A percentile compares a stretch with the other conserved stretches of the same genome.
Conservation (phyloP, 225 moss, liverwort and hornwort genomes). For the Lunularia cruciata region DNA sequence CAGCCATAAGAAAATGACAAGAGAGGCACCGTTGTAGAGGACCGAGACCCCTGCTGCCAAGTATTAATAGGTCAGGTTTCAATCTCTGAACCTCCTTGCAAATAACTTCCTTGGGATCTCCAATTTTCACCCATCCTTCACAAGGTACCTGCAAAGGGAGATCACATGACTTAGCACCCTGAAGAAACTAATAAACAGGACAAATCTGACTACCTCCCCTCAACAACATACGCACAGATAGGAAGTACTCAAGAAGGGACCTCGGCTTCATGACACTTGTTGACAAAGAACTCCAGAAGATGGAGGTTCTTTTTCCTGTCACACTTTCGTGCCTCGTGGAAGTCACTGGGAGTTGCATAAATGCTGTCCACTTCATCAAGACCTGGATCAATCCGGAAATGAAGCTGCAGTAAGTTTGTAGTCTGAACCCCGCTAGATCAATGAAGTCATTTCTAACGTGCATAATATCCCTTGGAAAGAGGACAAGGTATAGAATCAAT, state of each 20-base stretch:
- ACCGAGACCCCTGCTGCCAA: slow-evolving; percentile 82
- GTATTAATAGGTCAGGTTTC: slow-evolving; percentile 63
- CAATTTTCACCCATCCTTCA: slow-evolving; percentile 66
- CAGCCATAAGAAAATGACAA: neutral
- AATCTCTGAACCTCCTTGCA: slow-evolving; percentile 54
- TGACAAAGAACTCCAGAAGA: slow-evolving; percentile 58
- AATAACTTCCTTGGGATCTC: slow-evolving; percentile 69
- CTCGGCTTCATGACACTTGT: slow-evolving; percentile 60
- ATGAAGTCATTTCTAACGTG: no score
- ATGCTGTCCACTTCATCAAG: slow-evolving; percentile 73
- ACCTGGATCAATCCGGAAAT: slow-evolving; percentile 44
- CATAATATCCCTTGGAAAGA: no score
- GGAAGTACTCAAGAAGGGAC: slow-evolving; percentile 28
- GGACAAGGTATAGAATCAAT: neutral
- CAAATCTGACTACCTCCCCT: neutral
- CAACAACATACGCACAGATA: neutral
- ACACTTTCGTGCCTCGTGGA: slow-evolving; percentile 39
- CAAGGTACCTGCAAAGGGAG: slow-evolving; percentile 60
- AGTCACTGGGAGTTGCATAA: slow-evolving; percentile 73
- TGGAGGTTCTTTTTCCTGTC: slow-evolving; percentile 43
- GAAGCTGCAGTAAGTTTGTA: no score
- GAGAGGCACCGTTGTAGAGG: slow-evolving; percentile 58
- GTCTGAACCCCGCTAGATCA: no score
- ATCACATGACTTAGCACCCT: neutral
- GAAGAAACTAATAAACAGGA: neutral